Evolutionary conservation across 1,139 yeast genomes (phyloP), one percentile per base, ranked within the genome.

Genomic region (Pichia sp.): DNA sequence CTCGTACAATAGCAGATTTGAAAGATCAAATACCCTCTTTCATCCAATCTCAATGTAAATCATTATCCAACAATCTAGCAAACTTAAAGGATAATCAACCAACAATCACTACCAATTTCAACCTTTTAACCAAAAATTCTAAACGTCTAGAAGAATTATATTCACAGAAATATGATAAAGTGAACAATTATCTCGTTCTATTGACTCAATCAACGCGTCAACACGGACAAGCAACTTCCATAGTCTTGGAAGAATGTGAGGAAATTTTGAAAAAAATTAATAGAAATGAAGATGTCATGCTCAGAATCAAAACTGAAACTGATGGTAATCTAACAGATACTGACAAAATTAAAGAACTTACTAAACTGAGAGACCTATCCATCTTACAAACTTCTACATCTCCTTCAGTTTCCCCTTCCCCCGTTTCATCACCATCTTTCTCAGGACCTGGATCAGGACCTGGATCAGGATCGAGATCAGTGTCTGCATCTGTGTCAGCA

Each of bases 151-250:
- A 56, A 32, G 35, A 34, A 16, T 33, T 71, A 37, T 72, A 72
- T 45, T 63, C 60, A 33, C 65, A 62, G 44, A 71, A 69, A 53
- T 72, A 71, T 51, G 63, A 61, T 35, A 56, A 65, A n/a, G 59
- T 72, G 4, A 59, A 67, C 35, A 68, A 66, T 12, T 63, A 72
- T 22, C 59, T 74, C 40, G 48, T 64, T 6, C 56, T 60, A 31
- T 60, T 74, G 38, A 72, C 75, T 1, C 53, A 56, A 24, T 64
- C 70, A 12, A 63, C 77, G 3, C 67, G 63, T 42, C 48, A 59
- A 22, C 77, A 73, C 47, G 77, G 77, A 11, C 34, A 42, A n/a
- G 43, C 52, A 20, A 51, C 59, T 1, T 41, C 46, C 25, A 35
- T 40, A 11, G 48, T 55, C 7, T 33, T 56, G 33, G 45, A 44